Evolutionary conservation across 306 rosid genomes (phyloP).

Genomic region (Trichosanthes truncata): DNA sequence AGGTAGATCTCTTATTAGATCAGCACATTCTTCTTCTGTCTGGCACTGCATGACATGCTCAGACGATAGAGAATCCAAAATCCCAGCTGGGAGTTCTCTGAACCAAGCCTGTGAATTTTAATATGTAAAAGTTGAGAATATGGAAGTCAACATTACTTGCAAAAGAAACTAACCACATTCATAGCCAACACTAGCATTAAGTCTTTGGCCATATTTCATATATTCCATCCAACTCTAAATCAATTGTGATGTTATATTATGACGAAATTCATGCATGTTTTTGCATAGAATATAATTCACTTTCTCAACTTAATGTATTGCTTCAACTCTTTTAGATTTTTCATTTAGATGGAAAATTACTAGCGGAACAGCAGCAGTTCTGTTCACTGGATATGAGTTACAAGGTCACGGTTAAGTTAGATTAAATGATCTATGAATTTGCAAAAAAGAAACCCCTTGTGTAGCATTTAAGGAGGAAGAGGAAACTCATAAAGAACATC

Average conservation of each 20-base stretch:
- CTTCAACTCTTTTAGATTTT: not conserved
- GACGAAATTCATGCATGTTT: not conserved
- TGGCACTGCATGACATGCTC: conserved; percentile 76
- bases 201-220: not conserved
- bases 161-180: not conserved
- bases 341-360: not conserved
- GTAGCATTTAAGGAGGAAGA: not conserved
- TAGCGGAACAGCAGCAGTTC: not conserved
- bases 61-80: conserved; percentile 60
- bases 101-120: conserved; percentile 62
- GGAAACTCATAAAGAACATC: not conserved
- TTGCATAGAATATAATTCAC: not conserved
- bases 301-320: not conserved
- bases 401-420: not conserved
- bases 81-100: conserved; percentile 70
- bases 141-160: not conserved
- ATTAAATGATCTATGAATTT: not conserved
- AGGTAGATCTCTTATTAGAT: conserved; percentile 52
- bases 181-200: not conserved
- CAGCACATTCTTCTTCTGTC: conserved; percentile 62
- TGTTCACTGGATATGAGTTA: not conserved
- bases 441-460: not conserved
- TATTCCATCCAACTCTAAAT: not conserved
- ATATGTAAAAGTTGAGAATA: not conserved
- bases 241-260: not conserved